phyloP scores from a whole-genome alignment of 116 monocot species.

The Phalaenopsis hybrid region DNA sequence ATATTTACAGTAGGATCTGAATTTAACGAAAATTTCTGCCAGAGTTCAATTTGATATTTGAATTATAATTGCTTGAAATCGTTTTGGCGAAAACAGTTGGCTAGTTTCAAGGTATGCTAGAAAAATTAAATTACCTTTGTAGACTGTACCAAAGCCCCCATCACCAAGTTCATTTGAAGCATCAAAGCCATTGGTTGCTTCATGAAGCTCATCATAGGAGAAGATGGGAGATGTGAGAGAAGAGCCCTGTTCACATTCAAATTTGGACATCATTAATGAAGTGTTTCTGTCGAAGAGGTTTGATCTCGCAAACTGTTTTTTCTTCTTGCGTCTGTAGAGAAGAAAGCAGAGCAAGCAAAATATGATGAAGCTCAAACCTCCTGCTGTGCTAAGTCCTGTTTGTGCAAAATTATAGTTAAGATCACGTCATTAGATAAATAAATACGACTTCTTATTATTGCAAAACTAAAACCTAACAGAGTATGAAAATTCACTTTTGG shows the following conservation, averaged over 20 bases:
- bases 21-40: too few relatives aligned
- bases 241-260: slow-evolving; percentile 19
- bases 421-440: background rate
- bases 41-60: background rate
- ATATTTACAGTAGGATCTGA: too few relatives aligned
- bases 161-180: slow-evolving; percentile 39
- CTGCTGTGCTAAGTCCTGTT: slow-evolving; percentile 1
- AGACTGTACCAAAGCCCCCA: slow-evolving; percentile 70
- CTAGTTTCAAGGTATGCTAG: background rate
- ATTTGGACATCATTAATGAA: slow-evolving; percentile 13
- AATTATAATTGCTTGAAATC: background rate
- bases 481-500: too few relatives aligned
- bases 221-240: slow-evolving; percentile 26
- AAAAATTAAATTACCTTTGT: slow-evolving; percentile 33
- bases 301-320: background rate
- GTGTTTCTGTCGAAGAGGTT: slow-evolving; percentile 6
- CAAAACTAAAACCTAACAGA: background rate
- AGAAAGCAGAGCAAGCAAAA: slow-evolving; percentile 1
- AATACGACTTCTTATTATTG: background rate
- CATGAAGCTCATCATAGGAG: slow-evolving; percentile 42
- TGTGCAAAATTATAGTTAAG: background rate
- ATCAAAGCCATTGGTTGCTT: slow-evolving; percentile 47
- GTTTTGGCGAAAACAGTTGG: background rate
- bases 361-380: background rate
- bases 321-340: slow-evolving; percentile 4